Percentiles rank a stretch among this genome's conserved stretches.
Conservation (phyloP, 306 rosid species). For the Dicorynia guianensis region DNA sequence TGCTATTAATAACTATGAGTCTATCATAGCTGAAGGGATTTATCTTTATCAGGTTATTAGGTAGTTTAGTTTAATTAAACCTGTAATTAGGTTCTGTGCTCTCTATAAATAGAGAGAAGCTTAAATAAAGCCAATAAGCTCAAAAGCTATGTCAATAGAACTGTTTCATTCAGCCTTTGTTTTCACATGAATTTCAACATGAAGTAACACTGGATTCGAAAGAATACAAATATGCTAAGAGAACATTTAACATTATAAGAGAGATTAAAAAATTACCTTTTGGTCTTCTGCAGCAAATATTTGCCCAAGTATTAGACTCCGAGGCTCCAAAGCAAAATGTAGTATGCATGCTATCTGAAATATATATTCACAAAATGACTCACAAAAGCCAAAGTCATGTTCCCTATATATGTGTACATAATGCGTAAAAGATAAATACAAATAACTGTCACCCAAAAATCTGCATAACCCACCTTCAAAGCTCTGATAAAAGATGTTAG, state of each 20-base stretch:
- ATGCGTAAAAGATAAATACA: constrained; percentile 22
- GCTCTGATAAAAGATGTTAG: constrained; percentile 85
- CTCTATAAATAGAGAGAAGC: too few relatives aligned
- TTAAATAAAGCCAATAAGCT: too few relatives aligned
- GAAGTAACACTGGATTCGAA: not conserved
- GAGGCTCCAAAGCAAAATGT: constrained; percentile 85
- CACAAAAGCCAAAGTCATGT: constrained; percentile 31
- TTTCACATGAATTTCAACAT: too few relatives aligned
- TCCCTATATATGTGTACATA: not conserved
- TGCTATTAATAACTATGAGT: too few relatives aligned
- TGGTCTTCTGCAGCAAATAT: constrained; percentile 59
- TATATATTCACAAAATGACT: constrained; percentile 36
- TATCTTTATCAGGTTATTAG: too few relatives aligned
- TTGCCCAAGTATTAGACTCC: constrained; percentile 65
- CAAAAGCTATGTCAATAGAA: too few relatives aligned
- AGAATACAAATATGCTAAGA: constrained; percentile 13
- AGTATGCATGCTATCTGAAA: constrained; percentile 81
- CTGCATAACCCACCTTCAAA: constrained; percentile 73
- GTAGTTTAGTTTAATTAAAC: too few relatives aligned
- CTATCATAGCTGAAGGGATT: too few relatives aligned
- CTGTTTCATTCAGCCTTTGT: too few relatives aligned
- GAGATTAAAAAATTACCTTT: constrained; percentile 51
- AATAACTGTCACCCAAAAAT: constrained; percentile 30
- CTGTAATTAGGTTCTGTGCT: too few relatives aligned
- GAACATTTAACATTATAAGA: constrained; percentile 23